Percentiles rank a stretch among this genome's conserved stretches.
These are phyloP conservation scores for Cladosporium sp. DNA, from an alignment of 2,329 filamentous ascomycete genomes.

Conservation along the genomic window DNA sequence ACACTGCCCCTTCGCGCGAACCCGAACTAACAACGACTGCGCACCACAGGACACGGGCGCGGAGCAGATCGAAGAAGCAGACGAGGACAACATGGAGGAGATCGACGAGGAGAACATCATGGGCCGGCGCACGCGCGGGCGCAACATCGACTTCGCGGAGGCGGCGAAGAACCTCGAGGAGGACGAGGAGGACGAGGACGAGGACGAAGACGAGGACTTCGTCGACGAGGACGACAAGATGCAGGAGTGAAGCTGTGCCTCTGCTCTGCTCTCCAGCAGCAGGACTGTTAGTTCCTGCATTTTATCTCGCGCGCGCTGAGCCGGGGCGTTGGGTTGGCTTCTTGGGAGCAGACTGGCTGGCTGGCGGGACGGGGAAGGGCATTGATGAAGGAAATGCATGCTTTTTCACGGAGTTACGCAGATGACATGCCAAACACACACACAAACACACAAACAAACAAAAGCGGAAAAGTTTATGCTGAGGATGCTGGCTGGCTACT, in stretches of 20 bases:
- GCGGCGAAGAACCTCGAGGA: constrained; percentile 71
- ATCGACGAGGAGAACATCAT: constrained; percentile 90
- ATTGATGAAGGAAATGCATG: too few species aligned
- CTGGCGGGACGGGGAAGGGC: too few species aligned
- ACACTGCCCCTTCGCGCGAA: neutral
- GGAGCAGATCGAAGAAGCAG: constrained; percentile 57
- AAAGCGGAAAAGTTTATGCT: too few species aligned
- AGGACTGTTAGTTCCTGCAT: too few species aligned
- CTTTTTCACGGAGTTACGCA: too few species aligned
- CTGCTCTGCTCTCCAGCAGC: neutral
- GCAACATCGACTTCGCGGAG: constrained; percentile 88
- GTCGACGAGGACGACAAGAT: constrained; percentile 63
- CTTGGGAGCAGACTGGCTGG: too few species aligned
- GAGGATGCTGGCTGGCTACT: too few species aligned
- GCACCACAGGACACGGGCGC: constrained; percentile 20
- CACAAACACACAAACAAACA: too few species aligned
- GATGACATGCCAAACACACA: too few species aligned
- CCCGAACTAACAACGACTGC: neutral
- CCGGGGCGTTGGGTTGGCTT: too few species aligned
- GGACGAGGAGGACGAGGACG: constrained; percentile 73
- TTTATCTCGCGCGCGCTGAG: too few species aligned
- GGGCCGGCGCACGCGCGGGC: constrained; percentile 75
- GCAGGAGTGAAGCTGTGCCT: constrained; percentile 46
- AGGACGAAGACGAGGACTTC: constrained; percentile 63
- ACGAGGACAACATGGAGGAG: constrained; percentile 78